phyloP scores from a whole-genome alignment of 306 rosid species.

The Corylus avellana region DNA sequence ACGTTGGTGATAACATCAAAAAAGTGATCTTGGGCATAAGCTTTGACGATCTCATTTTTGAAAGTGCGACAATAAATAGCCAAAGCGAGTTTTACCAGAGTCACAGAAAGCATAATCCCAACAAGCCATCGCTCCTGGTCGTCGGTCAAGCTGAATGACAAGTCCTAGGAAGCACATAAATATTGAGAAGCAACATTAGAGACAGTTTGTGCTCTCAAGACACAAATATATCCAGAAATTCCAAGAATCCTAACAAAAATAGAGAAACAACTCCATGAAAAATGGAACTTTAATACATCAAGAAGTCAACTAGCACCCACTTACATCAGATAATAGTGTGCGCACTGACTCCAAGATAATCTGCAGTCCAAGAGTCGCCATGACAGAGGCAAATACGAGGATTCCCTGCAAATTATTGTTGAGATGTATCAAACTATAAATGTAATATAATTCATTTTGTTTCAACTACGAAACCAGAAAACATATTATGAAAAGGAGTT shows the following conservation, averaged over 20 bases:
- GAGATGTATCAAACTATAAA: not conserved
- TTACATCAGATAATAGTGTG: constrained; percentile 62
- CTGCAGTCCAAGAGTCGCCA: constrained; percentile 98
- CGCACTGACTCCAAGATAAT: constrained; percentile 92
- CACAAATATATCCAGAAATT: not conserved
- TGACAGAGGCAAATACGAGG: constrained; percentile 98
- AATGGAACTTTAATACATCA: constrained; percentile 4
- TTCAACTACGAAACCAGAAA: not conserved
- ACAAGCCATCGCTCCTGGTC: constrained; percentile 92
- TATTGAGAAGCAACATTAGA: not conserved
- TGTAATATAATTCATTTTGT: not conserved
- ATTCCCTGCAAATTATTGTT: constrained; percentile 66
- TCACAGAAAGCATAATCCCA: constrained; percentile 91
- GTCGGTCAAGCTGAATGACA: constrained; percentile 55
- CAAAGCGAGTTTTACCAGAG: constrained; percentile 74
- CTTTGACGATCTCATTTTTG: constrained; percentile 83
- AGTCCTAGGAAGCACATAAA: constrained; percentile 45
- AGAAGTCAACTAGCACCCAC: constrained; percentile 30
- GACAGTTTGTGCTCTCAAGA: constrained; percentile 10
- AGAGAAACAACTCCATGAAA: not conserved
- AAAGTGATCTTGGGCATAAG: constrained; percentile 97
- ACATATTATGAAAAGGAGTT: not conserved
- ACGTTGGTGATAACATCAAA: constrained; percentile 95
- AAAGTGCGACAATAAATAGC: constrained; percentile 85
- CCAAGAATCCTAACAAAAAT: constrained; percentile 7